A percentile compares a stretch with the other conserved stretches of the same genome.
These are phyloP conservation scores for Ustilago crameri DNA, from an alignment of 1,284 basidiomycete species.

Conservation along the genomic window DNA sequence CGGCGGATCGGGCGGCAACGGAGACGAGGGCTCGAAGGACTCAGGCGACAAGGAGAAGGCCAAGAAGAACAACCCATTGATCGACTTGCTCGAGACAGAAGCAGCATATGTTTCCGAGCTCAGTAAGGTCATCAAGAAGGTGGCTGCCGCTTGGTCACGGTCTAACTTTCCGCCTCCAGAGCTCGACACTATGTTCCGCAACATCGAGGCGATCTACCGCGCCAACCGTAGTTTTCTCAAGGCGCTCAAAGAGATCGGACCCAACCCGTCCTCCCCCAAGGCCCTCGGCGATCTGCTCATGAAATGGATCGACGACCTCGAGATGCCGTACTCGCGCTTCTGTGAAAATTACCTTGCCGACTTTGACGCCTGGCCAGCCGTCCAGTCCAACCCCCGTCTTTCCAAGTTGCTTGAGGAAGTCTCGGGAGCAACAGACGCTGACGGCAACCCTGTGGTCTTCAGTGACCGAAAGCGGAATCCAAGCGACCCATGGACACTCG, in stretches of 20 bases:
- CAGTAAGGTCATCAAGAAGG: conserved; percentile 92
- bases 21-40: conserved; percentile 26
- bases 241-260: conserved; percentile 91
- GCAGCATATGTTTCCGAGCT: conserved; percentile 91
- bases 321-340: conserved; percentile 86
- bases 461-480: conserved; percentile 53
- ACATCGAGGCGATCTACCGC: conserved; percentile 89
- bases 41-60: conserved; percentile 36
- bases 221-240: conserved; percentile 80
- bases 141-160: conserved; percentile 95
- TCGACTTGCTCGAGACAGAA: conserved; percentile 93
- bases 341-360: conserved; percentile 78
- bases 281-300: conserved; percentile 94
- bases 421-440: conserved; percentile 69
- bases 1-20: conserved; percentile 31
- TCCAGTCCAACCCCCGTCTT: conserved; percentile 80
- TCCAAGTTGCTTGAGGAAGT: conserved; percentile 78
- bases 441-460: conserved; percentile 47
- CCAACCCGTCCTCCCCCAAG: conserved; percentile 91
- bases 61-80: conserved; percentile 77
- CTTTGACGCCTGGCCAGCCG: conserved; percentile 84
- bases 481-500: conserved; percentile 78
- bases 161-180: conserved; percentile 91
- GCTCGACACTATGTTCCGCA: conserved; percentile 92
- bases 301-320: conserved; percentile 83